phyloP scores from a whole-genome alignment of 1,139 yeast genomes.

The Sugiyamaella grinbergsii region DNA sequence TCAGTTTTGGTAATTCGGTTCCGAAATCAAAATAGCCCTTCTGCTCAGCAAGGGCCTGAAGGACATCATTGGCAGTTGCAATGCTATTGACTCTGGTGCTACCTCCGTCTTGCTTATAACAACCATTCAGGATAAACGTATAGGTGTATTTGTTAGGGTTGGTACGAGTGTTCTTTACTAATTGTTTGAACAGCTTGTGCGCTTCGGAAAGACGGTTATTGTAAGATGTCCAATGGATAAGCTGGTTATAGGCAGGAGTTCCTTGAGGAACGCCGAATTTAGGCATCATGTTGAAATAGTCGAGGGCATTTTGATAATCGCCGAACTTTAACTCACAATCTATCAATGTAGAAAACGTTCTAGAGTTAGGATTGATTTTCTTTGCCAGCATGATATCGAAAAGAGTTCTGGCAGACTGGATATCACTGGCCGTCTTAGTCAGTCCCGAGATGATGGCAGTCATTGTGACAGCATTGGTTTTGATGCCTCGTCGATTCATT shows the following conservation, averaged over 20 bases:
- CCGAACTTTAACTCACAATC: conserved; percentile 60
- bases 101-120: conserved; percentile 42
- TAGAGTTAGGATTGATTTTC: conserved; percentile 43
- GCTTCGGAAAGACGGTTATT: conserved; percentile 48
- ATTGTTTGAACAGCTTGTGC: conserved; percentile 44
- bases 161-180: conserved; percentile 37
- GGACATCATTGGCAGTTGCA: conserved; percentile 45
- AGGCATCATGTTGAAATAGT: conserved; percentile 51
- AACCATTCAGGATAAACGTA: conserved; percentile 56
- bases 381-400: conserved; percentile 49
- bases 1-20: conserved; percentile 19
- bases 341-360: conserved; percentile 59
- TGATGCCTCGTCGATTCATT: conserved; percentile 48
- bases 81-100: conserved; percentile 15
- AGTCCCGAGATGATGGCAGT: conserved; percentile 62
- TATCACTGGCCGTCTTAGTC: conserved; percentile 50
- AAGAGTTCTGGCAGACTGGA: conserved; percentile 56
- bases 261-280: conserved; percentile 45
- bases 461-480: conserved; percentile 54
- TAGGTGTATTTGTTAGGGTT: conserved; percentile 58
- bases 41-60: conserved; percentile 38
- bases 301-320: conserved; percentile 51
- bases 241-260: conserved; percentile 59
- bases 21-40: conserved; percentile 23
- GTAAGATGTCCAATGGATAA: conserved; percentile 54